Base-by-base conservation (phyloP, 2,329 filamentous ascomycete species). In the Aspergillus ruber region DNA sequence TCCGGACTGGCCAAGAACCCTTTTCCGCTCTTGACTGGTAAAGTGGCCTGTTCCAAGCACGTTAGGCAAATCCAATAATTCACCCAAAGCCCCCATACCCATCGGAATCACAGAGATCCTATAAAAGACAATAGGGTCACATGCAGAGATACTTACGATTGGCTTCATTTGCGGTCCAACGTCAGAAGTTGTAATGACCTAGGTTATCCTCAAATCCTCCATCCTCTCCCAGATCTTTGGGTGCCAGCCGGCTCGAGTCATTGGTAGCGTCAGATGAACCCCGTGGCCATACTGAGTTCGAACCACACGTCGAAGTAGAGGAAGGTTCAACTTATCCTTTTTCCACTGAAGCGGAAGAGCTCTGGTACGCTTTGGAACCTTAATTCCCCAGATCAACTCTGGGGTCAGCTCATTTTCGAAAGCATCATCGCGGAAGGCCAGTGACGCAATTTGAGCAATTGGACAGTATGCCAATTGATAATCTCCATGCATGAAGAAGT, bases 401-500 rank as follows among this genome's bases (percentile, higher is more conserved):
- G 44, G 55, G 44, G 51, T 62, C 5, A 62, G 54, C 3, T 46
- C 29, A 9, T 41, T 50, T 58, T 63, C 60, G 6, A 45, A 63
- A 20, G 53, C 55, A 3, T 46, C 21, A 53, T 63, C 52, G 2
- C 49, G 47, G 42, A 61, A 63, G 39, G 58, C 56, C 21, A 58
- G 55, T 1, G 45, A 51, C 29, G 59, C 46, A 4, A 63, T 63
- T 45, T 64, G 42, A 41, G 50, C 25, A n/a, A 61, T 62, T 15
- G 47, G 55, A 27, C 40, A 64, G 50, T 62, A 63, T 53, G 41
- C 58, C 13, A 64, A 29, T 54, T 63, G 42, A 33, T 64, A 64
- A 48, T 61, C 48, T n/a, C 57, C 23, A 29, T 63, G 33, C 42
- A 64, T 61, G 20, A 62, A 64, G 39, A 62, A 62, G 49, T 61